Percentiles rank a stretch among this genome's conserved stretches.
Evolutionary conservation across 345 rosid genomes (phyloP).

Genomic region (Isatis tinctoria): DNA sequence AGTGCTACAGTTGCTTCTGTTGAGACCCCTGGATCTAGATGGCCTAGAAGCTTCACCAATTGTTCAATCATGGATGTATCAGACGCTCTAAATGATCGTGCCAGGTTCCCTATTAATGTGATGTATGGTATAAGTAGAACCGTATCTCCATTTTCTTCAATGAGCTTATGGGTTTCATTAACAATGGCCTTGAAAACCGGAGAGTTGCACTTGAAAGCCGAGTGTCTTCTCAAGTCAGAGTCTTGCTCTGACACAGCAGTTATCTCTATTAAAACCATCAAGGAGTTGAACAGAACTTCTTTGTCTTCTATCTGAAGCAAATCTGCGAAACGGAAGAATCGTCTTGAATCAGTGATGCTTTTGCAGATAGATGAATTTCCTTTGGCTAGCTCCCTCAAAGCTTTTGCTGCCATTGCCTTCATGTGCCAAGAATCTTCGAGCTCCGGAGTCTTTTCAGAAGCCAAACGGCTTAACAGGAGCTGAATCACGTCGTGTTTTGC

Average conservation of each 20-base stretch:
- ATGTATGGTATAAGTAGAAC: conserved; percentile 61
- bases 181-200: conserved; percentile 75
- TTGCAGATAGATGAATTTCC: conserved; percentile 62
- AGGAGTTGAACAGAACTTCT: conserved; percentile 57
- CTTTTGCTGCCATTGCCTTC: conserved; percentile 84
- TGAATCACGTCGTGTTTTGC: conserved; percentile 59
- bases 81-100: conserved; percentile 76
- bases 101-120: conserved; percentile 68
- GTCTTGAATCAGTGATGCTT: conserved; percentile 76
- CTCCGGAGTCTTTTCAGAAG: conserved; percentile 29
- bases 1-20: conserved; percentile 67
- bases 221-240: conserved; percentile 55
- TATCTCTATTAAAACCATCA: conserved; percentile 78
- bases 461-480: conserved; percentile 58
- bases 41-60: conserved; percentile 74
- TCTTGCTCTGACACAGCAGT: conserved; percentile 70
- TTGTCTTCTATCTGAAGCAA: conserved; percentile 58
- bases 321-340: conserved; percentile 57
- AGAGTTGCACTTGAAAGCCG: conserved; percentile 75
- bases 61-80: conserved; percentile 69
- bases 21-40: conserved; percentile 52
- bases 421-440: conserved; percentile 53
- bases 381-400: conserved; percentile 68
- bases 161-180: conserved; percentile 53
- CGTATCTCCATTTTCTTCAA: conserved; percentile 47